phyloP scores from a whole-genome alignment of 345 rosid species.

The Eucalyptus guilfoylei region DNA sequence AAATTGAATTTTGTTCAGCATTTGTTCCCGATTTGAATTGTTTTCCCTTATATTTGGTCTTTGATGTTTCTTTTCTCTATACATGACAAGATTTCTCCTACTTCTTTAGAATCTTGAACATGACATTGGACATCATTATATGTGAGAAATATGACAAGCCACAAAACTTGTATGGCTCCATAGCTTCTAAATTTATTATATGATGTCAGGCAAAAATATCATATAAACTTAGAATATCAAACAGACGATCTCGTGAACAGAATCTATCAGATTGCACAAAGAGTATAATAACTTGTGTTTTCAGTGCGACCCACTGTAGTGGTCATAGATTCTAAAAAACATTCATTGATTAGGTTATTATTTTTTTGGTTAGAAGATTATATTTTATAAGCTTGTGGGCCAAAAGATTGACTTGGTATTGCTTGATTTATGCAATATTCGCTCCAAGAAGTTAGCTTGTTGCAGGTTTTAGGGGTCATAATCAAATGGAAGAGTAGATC shows the following conservation, averaged over 20 bases:
- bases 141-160: background rate
- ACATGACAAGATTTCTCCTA: background rate
- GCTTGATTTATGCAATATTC: background rate
- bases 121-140: background rate
- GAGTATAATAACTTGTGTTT: background rate
- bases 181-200: background rate
- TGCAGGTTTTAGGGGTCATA: background rate
- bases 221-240: background rate
- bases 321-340: background rate
- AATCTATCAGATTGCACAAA: background rate
- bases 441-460: background rate
- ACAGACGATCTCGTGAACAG: accelerated
- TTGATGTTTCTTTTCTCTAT: background rate
- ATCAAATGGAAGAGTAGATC: background rate
- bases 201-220: background rate
- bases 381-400: background rate
- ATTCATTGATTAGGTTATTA: background rate
- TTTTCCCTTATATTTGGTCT: background rate
- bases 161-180: background rate
- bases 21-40: background rate
- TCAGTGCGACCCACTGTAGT: background rate
- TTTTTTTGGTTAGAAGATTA: background rate
- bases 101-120: background rate
- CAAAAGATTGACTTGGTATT: background rate
- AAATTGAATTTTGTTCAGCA: background rate